Evolutionary conservation across 352 stramenopile genomes (phyloP), one percentile per base, ranked within the genome.

Genomic region (Blastocystis sp.): DNA sequence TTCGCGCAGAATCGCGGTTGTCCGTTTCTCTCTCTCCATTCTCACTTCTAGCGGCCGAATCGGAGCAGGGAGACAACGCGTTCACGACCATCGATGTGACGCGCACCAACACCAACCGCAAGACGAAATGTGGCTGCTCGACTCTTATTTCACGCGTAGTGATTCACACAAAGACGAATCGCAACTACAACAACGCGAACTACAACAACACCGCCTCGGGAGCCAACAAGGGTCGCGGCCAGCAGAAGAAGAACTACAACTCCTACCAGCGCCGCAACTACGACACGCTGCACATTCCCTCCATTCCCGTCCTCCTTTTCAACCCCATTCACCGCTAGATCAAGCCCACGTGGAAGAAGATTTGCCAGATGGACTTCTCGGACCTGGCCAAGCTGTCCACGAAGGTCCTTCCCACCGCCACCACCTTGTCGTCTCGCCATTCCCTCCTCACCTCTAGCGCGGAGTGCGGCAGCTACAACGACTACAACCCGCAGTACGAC

Each of bases 401-500:
- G 9, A 76, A 76, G 38, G 52, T 38, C 34, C 17, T 76, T 52
- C 65, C 65, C 34, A 52, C 65, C 9, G 65, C 38, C 10, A 53
- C 38, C 65, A n/a, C 11, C 14, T 56, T 76, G 65, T 76, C 19
- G 14, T 9, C 34, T 23, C n/a, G 38, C 10, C 10, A 7, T 5
- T 19, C 21, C 10, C n/a, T 9, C 52, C 14, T 52, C 14, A 76
- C 28, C 28, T 19, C 14, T 76, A 76, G 65, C 23, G 65, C 65
- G 56, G 93, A 91, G 94, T 97, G 92, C 90, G 95, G 95, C 45
- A 94, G 94, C 82, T 90, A 98, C 62, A 93, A 95, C 90, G 92
- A 95, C 90, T 98, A 98, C 91, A 95, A 98, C 90, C 92, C 95
- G 14, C 76, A 90, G 4, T 97, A 96, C 89, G 96, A 98, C 89